These are phyloP conservation scores for Calocera cornea DNA, from an alignment of 768 basidiomycete genomes.

Conservation along the genomic window DNA sequence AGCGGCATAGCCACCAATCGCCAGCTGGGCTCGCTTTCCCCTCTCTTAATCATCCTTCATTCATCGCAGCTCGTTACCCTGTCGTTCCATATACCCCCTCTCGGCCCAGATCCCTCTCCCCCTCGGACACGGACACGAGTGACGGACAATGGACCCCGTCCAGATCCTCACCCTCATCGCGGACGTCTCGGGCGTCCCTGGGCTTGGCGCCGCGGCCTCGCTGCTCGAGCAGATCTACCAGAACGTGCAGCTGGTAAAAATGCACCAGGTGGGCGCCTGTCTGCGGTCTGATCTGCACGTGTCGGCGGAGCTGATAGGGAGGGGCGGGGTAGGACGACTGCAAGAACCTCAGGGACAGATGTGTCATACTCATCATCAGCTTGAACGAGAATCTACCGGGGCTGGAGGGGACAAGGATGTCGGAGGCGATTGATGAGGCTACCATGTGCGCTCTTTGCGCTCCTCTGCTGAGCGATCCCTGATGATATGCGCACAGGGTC, in stretches of 20 bases:
- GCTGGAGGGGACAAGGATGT: background rate
- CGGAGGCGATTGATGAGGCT: background rate
- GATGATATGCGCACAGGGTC: background rate
- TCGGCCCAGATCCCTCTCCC: background rate
- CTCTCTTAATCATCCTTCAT: background rate
- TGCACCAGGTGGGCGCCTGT: slow-evolving; percentile 4
- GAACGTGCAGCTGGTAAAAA: background rate
- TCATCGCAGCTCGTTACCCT: background rate
- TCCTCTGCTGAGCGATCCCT: background rate
- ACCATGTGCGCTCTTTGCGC: background rate
- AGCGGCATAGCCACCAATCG: background rate
- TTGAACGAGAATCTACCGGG: background rate
- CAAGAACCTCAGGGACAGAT: background rate
- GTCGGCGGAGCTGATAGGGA: background rate
- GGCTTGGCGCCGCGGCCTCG: background rate
- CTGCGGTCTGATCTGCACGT: background rate
- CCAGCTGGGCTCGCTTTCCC: background rate
- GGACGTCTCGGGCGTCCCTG: background rate
- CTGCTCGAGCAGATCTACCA: background rate
- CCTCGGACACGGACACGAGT: background rate
- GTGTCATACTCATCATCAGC: background rate
- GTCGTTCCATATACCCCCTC: background rate
- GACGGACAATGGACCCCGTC: background rate
- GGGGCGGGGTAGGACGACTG: background rate
- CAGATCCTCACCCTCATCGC: slow-evolving; percentile 4